These are phyloP conservation scores for Maudiozyma barnettii DNA, from an alignment of 805 yeast species.

Conservation along the genomic window DNA sequence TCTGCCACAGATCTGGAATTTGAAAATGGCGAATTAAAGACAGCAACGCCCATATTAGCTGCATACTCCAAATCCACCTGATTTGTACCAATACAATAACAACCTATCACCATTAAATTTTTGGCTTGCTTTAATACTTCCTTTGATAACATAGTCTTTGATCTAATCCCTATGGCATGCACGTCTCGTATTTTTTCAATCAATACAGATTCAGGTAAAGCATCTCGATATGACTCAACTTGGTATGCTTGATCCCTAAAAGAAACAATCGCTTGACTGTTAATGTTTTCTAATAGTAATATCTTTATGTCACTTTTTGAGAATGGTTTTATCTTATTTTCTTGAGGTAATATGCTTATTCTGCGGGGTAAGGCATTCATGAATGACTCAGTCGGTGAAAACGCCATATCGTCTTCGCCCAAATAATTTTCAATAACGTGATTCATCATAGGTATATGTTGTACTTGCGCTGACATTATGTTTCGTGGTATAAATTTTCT, in stretches of 20 bases:
- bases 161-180: constrained; percentile 95
- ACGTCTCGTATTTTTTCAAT: constrained; percentile 86
- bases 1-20: constrained; percentile 98
- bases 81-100: constrained; percentile 98
- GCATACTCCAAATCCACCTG: constrained; percentile 91
- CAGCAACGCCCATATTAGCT: constrained; percentile 86
- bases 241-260: constrained; percentile 87
- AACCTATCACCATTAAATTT: constrained; percentile 82
- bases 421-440: background rate
- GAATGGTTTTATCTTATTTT: constrained; percentile 85
- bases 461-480: constrained; percentile 1
- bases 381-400: constrained; percentile 69
- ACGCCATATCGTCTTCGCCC: constrained; percentile 27
- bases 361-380: constrained; percentile 40
- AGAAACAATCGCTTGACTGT: constrained; percentile 78
- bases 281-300: constrained; percentile 82
- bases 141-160: constrained; percentile 82
- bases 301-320: constrained; percentile 90
- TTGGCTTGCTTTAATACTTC: constrained; percentile 74
- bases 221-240: constrained; percentile 82
- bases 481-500: background rate
- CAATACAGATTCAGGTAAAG: constrained; percentile 82
- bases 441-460: background rate
- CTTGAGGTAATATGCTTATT: constrained; percentile 32
- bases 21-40: constrained; percentile 95